A percentile compares a stretch with the other conserved stretches of the same genome.
These are phyloP conservation scores for Sequoia sempervirens DNA, from an alignment of 75 land plant species.

Conservation along the genomic window DNA sequence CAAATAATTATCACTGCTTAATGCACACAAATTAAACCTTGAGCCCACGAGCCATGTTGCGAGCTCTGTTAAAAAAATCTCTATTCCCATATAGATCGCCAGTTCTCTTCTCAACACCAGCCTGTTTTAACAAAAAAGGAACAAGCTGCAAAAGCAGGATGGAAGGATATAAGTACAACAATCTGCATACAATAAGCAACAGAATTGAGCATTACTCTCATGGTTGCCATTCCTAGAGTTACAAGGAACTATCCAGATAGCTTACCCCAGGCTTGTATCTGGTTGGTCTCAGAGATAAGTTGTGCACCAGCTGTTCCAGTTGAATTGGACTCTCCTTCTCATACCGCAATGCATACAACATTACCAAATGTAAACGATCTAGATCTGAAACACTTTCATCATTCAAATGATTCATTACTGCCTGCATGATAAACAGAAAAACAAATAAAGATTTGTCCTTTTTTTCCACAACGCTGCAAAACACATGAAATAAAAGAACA, in stretches of 20 bases:
- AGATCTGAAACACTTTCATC: conserved; percentile 76
- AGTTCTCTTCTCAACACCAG: conserved; percentile 90
- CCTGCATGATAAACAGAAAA: conserved; percentile 42
- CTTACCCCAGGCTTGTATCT: conserved; percentile 89
- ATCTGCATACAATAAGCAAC: background rate
- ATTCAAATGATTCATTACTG: conserved; percentile 72
- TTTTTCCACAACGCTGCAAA: background rate
- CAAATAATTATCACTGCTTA: background rate
- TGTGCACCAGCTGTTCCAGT: conserved; percentile 85
- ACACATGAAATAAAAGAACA: background rate
- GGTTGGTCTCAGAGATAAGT: conserved; percentile 66
- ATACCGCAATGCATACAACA: conserved; percentile 95
- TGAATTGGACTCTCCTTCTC: conserved; percentile 96
- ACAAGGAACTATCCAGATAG: conserved; percentile 11
- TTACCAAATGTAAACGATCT: conserved; percentile 76
- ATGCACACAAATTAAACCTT: conserved; percentile 51
- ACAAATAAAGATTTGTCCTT: background rate
- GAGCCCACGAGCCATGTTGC: conserved; percentile 98
- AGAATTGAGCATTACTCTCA: conserved; percentile 1
- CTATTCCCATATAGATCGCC: conserved; percentile 94
- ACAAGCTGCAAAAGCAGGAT: conserved; percentile 67
- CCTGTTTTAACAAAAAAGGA: conserved; percentile 86
- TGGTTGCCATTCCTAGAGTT: background rate
- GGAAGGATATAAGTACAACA: background rate
- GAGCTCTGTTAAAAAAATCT: conserved; percentile 89